Base-by-base conservation (phyloP, 257 asterid genomes). In the Solanum tarijense region DNA sequence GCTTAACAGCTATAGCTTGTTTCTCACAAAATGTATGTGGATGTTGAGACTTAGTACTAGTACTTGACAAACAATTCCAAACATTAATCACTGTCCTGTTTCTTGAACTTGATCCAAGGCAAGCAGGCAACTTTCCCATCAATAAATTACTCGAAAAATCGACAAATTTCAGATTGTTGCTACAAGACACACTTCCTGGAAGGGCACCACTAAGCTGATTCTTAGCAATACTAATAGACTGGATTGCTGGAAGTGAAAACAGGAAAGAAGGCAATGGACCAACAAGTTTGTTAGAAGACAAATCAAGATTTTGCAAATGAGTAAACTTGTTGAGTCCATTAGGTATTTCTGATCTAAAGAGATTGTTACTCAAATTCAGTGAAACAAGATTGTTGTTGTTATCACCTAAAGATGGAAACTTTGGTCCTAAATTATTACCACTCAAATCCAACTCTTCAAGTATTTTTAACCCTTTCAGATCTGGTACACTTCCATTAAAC, bases 1-100 rank as follows among this genome's bases (percentile, higher is more conserved):
- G 99, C 93, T 91, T 89, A 73, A 97, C 98, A 27, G 99, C 99
- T 41, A 97, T 35, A n/a, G 99, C 99, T 86, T 96, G 95, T 55
- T 94, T 96, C 13, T 93, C 97, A 87, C 99, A 97, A 89, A 90
- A 97, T 29, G 98, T 88, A 55, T 31, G 23, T 12, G 94, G 89
- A 65, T 93, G 91, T 83, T 97, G 99, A 74, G 91, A 93, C 90
- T 91, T 94, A 4, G 96, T 92, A 78, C 90, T 93, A 25, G 98
- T 89, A 85, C 93, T 94, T 5, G 94, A 91, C 89, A 97, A 86
- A 84, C 99, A 97, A 81, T 97, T 97, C 94, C 95, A 93, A 81
- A 92, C 55, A 66, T 89, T 75, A 21, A 94, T 31, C 7, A 96
- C 95, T 1, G 90, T 95, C 83, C 89, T 92, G 78, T 92, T 96